Evolutionary conservation across 2,329 filamentous ascomycete genomes (phyloP), one percentile per base, ranked within the genome.

Genomic region (Cladosporium sp.): DNA sequence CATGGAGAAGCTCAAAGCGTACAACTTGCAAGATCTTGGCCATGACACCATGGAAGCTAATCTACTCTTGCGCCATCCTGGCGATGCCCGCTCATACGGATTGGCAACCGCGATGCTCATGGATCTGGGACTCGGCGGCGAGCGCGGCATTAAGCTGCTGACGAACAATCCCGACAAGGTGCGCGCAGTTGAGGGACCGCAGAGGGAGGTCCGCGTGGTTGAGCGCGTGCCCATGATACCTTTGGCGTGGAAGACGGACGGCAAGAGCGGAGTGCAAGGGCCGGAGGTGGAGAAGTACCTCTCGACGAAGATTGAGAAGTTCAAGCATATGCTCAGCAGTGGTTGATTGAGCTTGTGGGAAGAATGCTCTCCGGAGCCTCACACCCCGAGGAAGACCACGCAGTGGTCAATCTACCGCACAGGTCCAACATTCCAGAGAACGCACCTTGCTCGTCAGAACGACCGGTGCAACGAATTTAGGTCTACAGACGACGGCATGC

Each of bases 131-230:
- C 82, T 86, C 8, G 83, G 80, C 2, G 81, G 78, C 1, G 81
- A 96, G 65, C 73, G 77, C 12, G 89, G 92, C 25, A 86, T 97
- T 54, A 81, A 90, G 35, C 76, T 99, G 51, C 76, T 99, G 66
- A 99, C 94, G 9, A 99, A 99, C 72, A 99, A 99, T 68, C 94
- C 94, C 0, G 94, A 99, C 66, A 99, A 99, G 78, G 90, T 99
- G 40, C 81, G 91, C 15, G 94, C 94, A 0, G 89, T 99, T 0
- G 94, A 99, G 72, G 94, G 94, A 0, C 92, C 92, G 0, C 90
- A 90, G 63, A 79, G 91, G 10, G 93, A 99, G 75, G 81, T 99
- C 12, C 81, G 88, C 8, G 94, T 99, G 2, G 89, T 83, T 64
- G 93, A 97, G 74, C 78, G 94, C 45, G 92, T 99, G 12, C 87